Percentiles rank a stretch among this genome's conserved stretches.
phyloP scores from a whole-genome alignment of 2,329 filamentous ascomycete species.

The Ophiostoma angusticollis region DNA sequence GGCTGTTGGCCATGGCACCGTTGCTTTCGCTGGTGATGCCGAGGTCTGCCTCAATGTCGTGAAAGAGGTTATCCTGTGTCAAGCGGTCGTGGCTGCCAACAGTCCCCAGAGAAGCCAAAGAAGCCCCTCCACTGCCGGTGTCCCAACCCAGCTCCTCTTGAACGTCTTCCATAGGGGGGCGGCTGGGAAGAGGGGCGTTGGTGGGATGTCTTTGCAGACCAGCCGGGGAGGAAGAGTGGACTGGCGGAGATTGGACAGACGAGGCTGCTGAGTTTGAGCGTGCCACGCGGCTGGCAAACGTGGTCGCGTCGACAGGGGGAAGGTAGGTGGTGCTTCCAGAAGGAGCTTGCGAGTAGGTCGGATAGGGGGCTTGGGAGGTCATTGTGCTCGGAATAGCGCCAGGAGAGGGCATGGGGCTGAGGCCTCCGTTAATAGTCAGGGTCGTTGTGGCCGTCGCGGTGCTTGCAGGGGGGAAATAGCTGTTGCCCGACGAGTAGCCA shows the following conservation, averaged over 20 bases:
- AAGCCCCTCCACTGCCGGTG: not conserved
- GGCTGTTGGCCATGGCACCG: constrained; percentile 15
- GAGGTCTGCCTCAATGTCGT: constrained; percentile 45
- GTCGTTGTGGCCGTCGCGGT: not conserved
- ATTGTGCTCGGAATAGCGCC: constrained; percentile 16
- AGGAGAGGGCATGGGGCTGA: constrained; percentile 22
- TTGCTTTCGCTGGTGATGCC: constrained; percentile 32
- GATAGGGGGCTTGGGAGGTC: constrained; percentile 37
- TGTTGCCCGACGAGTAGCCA: constrained; percentile 11
- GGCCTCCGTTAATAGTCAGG: no score
- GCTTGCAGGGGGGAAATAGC: constrained; percentile 4
- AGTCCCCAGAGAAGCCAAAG: not conserved
- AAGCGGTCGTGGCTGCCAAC: constrained; percentile 13
- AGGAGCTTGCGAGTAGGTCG: constrained; percentile 38
- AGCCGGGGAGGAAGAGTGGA: constrained; percentile 28
- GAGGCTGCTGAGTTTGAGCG: constrained; percentile 40
- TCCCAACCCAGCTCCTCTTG: constrained; percentile 30
- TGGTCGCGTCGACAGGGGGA: constrained; percentile 31
- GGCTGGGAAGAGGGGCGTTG: constrained; percentile 44
- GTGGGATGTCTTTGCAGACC: constrained; percentile 46
- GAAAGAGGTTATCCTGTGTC: constrained; percentile 41
- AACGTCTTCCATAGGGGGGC: constrained; percentile 31
- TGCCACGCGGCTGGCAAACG: constrained; percentile 30
- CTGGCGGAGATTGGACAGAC: constrained; percentile 31
- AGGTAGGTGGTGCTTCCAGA: constrained; percentile 38